Base-by-base conservation (phyloP, 2,329 filamentous ascomycete genomes). In the Cordyceps cicadae region DNA sequence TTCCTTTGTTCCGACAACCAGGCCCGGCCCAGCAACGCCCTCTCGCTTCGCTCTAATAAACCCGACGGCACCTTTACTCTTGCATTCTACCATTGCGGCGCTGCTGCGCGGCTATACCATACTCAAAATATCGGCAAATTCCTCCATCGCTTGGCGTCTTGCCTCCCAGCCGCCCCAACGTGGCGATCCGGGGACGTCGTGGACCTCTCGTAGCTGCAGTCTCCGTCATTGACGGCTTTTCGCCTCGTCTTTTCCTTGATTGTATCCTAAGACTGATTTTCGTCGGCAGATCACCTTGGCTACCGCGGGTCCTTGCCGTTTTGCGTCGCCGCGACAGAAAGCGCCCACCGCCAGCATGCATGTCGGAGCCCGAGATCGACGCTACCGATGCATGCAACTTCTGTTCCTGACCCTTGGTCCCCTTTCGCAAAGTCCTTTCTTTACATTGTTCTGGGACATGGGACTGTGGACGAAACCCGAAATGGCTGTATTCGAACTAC, bases 331-430 rank as follows among this genome's bases (percentile, higher is more conserved):
- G 49, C 37, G 56, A 46, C 39, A 49, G 50, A 48, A 39, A 37
- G 24, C 26, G 26, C 39, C 24, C 14, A 59, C 56, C 56, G 49
- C 34, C 39, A 59, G 37, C 34, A 59, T 59, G 49, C 49, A 52
- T 53, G 56, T 46, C 39, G 39, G 49, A 34, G 15, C 24, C 56
- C 56, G 49, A 8, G n/a, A 53, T 59, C 56, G 56, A 46, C 46
- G 49, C 56, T 51, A 58, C 39, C 39, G 26, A n/a, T 50, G 56
- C 56, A 59, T 45, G 39, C 39, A 59, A 58, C 34, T 21, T n/a
- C 7, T 5, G 5, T 43, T 2, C 17, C 37, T 29, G 55, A 43
- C 24, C 46, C 15, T 26, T 37, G 29, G 41, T 1, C 29, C 32
- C 12, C 43, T 46, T 34, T 17, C 46, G 12, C 8, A 37, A 37